Conservation (phyloP, 371 early-diverging fungal genomes). For the Zopfochytrium polystomum region DNA sequence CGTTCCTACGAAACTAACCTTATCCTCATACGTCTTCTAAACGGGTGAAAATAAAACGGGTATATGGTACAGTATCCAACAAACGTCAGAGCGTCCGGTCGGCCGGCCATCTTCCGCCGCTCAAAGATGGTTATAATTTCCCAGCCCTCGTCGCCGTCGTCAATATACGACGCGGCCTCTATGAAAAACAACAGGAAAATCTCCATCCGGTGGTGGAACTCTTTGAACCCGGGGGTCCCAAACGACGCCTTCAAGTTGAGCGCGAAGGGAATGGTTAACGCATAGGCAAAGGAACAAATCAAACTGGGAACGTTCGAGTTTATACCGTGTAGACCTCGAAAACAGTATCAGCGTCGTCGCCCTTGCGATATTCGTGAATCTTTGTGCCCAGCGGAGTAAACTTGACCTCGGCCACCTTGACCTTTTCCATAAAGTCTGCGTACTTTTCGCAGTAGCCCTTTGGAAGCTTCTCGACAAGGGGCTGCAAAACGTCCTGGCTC, state of each 20-base stretch:
- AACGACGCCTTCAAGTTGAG: conserved; percentile 61
- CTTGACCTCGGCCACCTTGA: conserved; percentile 53
- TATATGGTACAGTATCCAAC: too few relatives aligned
- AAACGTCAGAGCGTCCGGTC: conserved; percentile 34
- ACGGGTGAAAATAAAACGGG: too few relatives aligned
- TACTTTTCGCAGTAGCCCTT: conserved; percentile 52
- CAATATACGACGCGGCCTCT: conserved; percentile 86
- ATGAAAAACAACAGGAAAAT: conserved; percentile 77
- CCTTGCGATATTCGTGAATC: conserved; percentile 22
- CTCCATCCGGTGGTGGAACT: conserved; percentile 75
- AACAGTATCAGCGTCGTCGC: conserved; percentile 43
- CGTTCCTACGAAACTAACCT: too few relatives aligned
- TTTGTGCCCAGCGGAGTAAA: conserved; percentile 73
- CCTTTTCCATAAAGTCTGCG: conserved; percentile 59
- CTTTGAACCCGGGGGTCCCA: conserved; percentile 59
- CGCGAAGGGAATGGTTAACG: not conserved
- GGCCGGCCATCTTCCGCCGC: not conserved
- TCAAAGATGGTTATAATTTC: conserved; percentile 64
- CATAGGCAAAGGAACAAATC: not conserved
- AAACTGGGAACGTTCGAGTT: not conserved
- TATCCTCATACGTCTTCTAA: too few relatives aligned
- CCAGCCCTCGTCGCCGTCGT: conserved; percentile 83
- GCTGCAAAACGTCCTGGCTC: conserved; percentile 26
- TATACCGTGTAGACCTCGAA: conserved; percentile 76
- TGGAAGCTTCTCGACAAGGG: conserved; percentile 29